These are phyloP conservation scores for Boletus rex-veris DNA, from an alignment of 768 basidiomycete genomes.

Conservation along the genomic window DNA sequence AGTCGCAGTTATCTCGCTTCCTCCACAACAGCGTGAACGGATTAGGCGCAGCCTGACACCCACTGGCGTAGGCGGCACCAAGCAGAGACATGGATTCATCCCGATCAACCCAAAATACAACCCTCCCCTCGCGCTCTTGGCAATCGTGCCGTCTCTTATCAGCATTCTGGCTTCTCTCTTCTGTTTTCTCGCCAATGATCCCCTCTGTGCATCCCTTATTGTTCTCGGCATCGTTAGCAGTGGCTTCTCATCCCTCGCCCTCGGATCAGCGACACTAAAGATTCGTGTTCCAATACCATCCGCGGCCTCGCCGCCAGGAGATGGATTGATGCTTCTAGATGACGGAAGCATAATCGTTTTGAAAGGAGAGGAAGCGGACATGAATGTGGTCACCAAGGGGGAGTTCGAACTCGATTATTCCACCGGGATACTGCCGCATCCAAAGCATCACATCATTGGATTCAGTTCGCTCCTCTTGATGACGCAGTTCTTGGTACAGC, in stretches of 20 bases:
- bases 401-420: conserved; percentile 29
- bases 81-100: conserved; percentile 1
- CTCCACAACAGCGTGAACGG: neutral
- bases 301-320: conserved; percentile 22
- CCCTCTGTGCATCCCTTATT: conserved; percentile 29
- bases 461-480: conserved; percentile 25
- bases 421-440: neutral
- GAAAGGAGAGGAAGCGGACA: conserved; percentile 26
- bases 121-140: conserved; percentile 9
- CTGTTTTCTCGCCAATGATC: conserved; percentile 22
- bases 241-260: conserved; percentile 26
- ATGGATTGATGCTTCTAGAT: conserved; percentile 25
- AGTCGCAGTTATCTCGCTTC: conserved; percentile 17
- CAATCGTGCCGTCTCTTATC: conserved; percentile 22
- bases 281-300: conserved; percentile 26
- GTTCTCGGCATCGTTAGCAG: conserved; percentile 30
- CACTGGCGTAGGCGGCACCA: neutral
- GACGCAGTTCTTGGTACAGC: conserved; percentile 29
- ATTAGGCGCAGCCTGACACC: neutral
- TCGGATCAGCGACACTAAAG: conserved; percentile 26
- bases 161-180: conserved; percentile 21
- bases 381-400: conserved; percentile 32
- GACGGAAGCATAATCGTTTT: conserved; percentile 25
- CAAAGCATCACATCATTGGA: conserved; percentile 16
- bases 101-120: conserved; percentile 6